Evolutionary conservation across 164 flowering plant genomes (phyloP), one percentile per base, ranked within the genome.

Genomic region (Tetracentron sinense): DNA sequence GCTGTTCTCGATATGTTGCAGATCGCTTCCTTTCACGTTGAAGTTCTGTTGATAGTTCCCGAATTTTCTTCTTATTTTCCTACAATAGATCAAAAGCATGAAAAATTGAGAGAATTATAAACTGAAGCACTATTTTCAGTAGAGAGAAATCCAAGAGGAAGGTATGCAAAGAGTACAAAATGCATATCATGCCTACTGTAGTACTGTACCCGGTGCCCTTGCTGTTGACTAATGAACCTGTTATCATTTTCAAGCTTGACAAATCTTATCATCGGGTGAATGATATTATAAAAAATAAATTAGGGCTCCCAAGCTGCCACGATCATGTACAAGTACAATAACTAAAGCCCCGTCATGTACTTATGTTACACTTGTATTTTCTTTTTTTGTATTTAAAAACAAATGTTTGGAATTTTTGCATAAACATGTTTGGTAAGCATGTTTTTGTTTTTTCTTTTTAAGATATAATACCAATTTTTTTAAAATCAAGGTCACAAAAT

Each of bases 21-120:
- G 66, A 63, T 23, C 47, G 71, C 44, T 65, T 54, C 59, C 69
- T 68, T 61, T 73, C 76, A 28, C 76, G 72, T 21, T 64, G 65
- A 52, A 73, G 69, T 55, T 73, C 76, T 0, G 76, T 33, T 42
- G 72, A 47, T 11, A 73, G 65, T 42, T 73, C 72, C 33, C 65
- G 52, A 33, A 73, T 73, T 58, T 65, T 68, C 60, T 65, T 69
- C 59, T 60, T 68, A 56, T 73, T 69, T 12, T 73, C 75, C 75
- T 72, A 58, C 61, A 54, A 58, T 60, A 38, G n/a, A 26, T 16
- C 15, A 21, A 49, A 47, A 60, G 51, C 55, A 49, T 29, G 12
- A 12, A 49, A 28, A 22, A 29, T 29, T 20, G 27, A 7, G 26
- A 25, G 35, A 47, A 46, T 20, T 25, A 17, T 26, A 8, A 44